phyloP scores from a whole-genome alignment of 1,139 yeast species.

The Chernovozyma aurita region DNA sequence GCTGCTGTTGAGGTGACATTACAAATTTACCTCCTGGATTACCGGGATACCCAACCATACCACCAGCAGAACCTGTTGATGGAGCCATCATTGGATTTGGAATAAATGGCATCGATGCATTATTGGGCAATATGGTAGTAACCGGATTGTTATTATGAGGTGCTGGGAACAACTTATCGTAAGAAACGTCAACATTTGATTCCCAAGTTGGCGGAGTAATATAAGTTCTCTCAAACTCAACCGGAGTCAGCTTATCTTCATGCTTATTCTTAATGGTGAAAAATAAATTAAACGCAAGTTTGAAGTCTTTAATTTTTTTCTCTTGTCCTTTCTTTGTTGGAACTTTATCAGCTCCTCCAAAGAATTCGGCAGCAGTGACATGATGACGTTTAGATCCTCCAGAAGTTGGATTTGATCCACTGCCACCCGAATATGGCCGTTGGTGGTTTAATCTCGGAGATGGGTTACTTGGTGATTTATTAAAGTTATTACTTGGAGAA shows the following conservation, averaged over 20 bases:
- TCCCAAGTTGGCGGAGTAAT: constrained; percentile 82
- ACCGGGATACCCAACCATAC: constrained; percentile 7
- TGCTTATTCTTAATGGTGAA: constrained; percentile 33
- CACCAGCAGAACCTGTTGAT: constrained; percentile 3
- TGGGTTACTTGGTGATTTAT: constrained; percentile 26
- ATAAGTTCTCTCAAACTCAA: constrained; percentile 54
- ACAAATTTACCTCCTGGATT: constrained; percentile 18
- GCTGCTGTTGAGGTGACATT: constrained; percentile 21
- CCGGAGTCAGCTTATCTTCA: constrained; percentile 24
- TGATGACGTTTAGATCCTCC: constrained; percentile 32
- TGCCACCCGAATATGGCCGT: constrained; percentile 26
- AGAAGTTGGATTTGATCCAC: constrained; percentile 6
- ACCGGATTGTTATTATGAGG: constrained; percentile 2
- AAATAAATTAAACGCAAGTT: constrained; percentile 56
- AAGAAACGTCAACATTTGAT: constrained; percentile 51
- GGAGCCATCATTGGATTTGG: constrained; percentile 31
- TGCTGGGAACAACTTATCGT: constrained; percentile 42
- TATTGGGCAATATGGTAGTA: constrained; percentile 1
- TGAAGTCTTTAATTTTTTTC: constrained; percentile 34
- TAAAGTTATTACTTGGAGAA: constrained; percentile 20
- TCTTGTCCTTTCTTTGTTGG: constrained; percentile 43
- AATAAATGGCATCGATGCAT: constrained; percentile 21
- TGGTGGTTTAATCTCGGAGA: constrained; percentile 33
- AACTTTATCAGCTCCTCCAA: constrained; percentile 44
- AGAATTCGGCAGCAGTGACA: constrained; percentile 41